Conservation (phyloP, 768 basidiomycete species). For the Kwoniella dendrophila region DNA sequence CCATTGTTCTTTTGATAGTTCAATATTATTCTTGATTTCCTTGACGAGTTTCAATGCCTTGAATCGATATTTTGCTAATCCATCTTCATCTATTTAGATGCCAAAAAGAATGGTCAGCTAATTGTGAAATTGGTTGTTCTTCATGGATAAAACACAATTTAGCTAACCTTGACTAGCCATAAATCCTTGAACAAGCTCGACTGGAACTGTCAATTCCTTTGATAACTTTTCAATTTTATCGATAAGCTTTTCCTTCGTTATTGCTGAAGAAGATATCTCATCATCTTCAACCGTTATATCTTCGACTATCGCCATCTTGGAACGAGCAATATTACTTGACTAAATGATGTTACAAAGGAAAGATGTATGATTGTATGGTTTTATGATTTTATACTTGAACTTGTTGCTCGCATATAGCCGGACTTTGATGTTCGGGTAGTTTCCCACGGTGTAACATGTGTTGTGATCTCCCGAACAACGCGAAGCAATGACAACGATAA, state of each 20-base stretch:
- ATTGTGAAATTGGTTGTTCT: neutral
- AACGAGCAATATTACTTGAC: neutral
- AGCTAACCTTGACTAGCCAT: constrained; percentile 29
- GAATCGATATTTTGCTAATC: neutral
- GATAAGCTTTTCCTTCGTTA: constrained; percentile 14
- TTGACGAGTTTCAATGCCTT: neutral
- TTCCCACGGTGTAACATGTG: too few species aligned
- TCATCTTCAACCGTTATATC: constrained; percentile 29
- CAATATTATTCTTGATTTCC: neutral
- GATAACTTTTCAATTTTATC: constrained; percentile 14
- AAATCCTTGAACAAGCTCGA: constrained; percentile 31
- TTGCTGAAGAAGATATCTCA: neutral
- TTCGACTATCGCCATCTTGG: constrained; percentile 39
- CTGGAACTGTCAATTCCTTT: constrained; percentile 25
- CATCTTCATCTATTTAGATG: constrained; percentile 2
- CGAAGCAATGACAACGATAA: too few species aligned
- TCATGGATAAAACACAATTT: neutral
- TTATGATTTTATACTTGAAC: too few species aligned
- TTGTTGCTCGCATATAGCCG: too few species aligned
- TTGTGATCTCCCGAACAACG: too few species aligned
- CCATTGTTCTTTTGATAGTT: constrained; percentile 4
- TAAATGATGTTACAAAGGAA: constrained; percentile 13
- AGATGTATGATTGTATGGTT: neutral
- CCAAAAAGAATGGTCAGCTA: neutral
- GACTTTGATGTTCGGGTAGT: too few species aligned